Evolutionary conservation across 768 basidiomycete species (phyloP), one percentile per base, ranked within the genome.

Genomic region (Termitomyces sp.): DNA sequence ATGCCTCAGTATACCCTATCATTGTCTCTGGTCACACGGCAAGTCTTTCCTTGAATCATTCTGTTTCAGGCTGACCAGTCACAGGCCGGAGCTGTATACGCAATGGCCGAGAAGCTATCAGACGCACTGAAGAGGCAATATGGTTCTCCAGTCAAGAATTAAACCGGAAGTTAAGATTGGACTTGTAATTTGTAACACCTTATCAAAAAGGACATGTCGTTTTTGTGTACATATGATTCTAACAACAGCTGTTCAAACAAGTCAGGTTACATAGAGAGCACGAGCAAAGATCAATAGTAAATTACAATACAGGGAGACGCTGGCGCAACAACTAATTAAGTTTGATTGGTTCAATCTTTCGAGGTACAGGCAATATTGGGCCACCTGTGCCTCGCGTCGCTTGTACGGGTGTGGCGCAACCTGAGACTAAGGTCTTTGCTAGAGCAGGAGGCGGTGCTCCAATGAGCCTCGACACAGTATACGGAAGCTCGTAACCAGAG

Each of bases 401-500:
- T 44, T 54, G 65, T 8, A 50, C 59, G 28, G 70, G 68, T 1
- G 68, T 71, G 57, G 62, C 65, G 43, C 65, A 64, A 36, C 69
- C 69, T n/a, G 70, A 67, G 28, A 61, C 30, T 26, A 55, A 63
- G 22, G 70, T 72, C 69, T 83, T 88, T 61, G 80, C 78, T 58
- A 91, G 71, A 20, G 74, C 74, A 8, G 79, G 57, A 0, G 94
- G 94, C 13, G 94, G 94, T 32, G 83, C 65, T 3, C 92, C 94
- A 49, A 96, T 78, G 26, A 94, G 76, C 48, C 92, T 81, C 35
- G 86, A 85, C 35, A 95, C 77, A 9, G 88, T 82, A 78, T 88
- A 94, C 6, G 94, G 93, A 36, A 95, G 69, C 63, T 91, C 87
- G 63, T 85, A 88, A 35, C 85, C 85, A 40, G 91, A 81, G 16